Percentiles rank a stretch among this genome's conserved stretches.
Conservation (phyloP, 192 early-diverging fungal species). For the Coemansia javaensis region DNA sequence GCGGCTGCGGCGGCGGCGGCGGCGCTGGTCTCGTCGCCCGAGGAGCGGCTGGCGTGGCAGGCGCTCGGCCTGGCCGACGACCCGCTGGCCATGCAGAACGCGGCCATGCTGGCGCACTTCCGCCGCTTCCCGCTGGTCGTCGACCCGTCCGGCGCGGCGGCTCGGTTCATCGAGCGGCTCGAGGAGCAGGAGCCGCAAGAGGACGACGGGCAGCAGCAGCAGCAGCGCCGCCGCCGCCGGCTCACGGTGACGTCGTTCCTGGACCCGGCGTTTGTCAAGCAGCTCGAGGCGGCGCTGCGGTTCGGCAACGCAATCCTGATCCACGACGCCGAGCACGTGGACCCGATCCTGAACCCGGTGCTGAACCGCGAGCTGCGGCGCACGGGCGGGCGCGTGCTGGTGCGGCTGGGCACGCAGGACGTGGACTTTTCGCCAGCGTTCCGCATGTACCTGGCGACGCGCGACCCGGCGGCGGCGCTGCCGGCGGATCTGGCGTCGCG, state of each 20-base stretch:
- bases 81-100: constrained; percentile 91
- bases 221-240: too few relatives aligned
- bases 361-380: constrained; percentile 95
- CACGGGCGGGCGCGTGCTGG: constrained; percentile 92
- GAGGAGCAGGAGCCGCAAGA: too few relatives aligned
- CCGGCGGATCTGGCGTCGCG: constrained; percentile 95
- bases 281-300: constrained; percentile 92
- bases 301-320: constrained; percentile 98
- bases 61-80: constrained; percentile 81
- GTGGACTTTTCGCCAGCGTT: constrained; percentile 99
- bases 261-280: constrained; percentile 95
- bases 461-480: constrained; percentile 90
- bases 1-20: too few relatives aligned
- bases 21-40: constrained; percentile 87
- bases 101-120: constrained; percentile 91
- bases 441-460: constrained; percentile 87
- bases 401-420: constrained; percentile 93
- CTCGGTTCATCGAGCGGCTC: constrained; percentile 77
- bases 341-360: constrained; percentile 97
- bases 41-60: constrained; percentile 89
- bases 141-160: constrained; percentile 94
- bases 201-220: too few relatives aligned
- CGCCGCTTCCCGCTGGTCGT: constrained; percentile 97
- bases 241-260: constrained; percentile 95
- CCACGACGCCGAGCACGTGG: constrained; percentile 94